phyloP scores from a whole-genome alignment of 495 filamentous ascomycete genomes.

The Penicillium cinerascens region DNA sequence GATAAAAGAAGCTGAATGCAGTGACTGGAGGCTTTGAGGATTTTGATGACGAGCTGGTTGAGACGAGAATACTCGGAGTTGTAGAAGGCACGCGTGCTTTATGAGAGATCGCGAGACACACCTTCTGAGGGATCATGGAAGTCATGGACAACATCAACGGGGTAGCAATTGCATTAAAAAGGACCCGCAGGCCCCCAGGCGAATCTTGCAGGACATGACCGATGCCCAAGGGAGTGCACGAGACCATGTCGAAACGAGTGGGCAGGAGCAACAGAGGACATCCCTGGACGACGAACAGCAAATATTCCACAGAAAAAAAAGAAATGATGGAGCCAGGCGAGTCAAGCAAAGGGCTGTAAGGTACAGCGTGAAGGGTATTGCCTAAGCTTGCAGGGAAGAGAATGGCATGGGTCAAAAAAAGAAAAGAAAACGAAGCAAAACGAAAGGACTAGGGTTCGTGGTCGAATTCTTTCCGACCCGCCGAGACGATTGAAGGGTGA shows the following conservation, averaged over 20 bases:
- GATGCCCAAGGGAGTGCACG: slow-evolving; percentile 29
- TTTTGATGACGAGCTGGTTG: background rate
- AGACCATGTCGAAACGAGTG: slow-evolving; percentile 30
- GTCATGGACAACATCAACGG: slow-evolving; percentile 10
- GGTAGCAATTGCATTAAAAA: slow-evolving; percentile 27
- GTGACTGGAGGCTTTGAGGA: background rate
- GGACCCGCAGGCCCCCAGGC: slow-evolving; percentile 15
- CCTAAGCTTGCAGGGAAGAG: slow-evolving; percentile 22
- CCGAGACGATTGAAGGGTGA: slow-evolving; percentile 21
- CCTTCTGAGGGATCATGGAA: background rate
- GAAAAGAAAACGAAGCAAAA: slow-evolving; percentile 13
- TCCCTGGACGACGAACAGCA: slow-evolving; percentile 30
- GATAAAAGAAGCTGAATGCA: background rate
- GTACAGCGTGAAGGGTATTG: slow-evolving; percentile 23
- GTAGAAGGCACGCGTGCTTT: background rate
- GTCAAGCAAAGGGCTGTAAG: slow-evolving; percentile 27
- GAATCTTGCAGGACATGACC: slow-evolving; percentile 24
- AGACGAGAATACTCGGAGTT: background rate
- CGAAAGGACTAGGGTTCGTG: slow-evolving; percentile 24
- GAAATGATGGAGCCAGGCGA: slow-evolving; percentile 19
- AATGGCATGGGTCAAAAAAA: slow-evolving; percentile 11
- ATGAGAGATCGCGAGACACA: background rate
- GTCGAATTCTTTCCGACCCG: slow-evolving; percentile 25
- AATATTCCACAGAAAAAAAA: slow-evolving; percentile 30
- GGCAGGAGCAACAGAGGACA: slow-evolving; percentile 24